Evolutionary conservation across 2,329 filamentous ascomycete genomes (phyloP), one percentile per base, ranked within the genome.

Genomic region (Xylariaceae sp.): DNA sequence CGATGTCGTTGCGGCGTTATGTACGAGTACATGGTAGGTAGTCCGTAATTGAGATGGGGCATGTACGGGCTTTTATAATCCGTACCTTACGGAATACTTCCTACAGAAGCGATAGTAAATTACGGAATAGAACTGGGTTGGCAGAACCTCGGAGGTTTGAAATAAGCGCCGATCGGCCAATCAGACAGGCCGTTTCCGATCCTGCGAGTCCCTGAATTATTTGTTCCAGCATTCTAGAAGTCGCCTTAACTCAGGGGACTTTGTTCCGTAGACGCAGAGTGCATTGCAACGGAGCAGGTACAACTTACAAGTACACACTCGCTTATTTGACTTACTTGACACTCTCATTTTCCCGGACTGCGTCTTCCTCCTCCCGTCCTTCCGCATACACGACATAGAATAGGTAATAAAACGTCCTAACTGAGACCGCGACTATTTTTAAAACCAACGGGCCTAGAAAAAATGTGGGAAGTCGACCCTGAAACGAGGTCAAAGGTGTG

Each of bases 381-480:
- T 35, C 11, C 35, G 37, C 52, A 23, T 37, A 58, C 47, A 17
- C 50, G n/a, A 17, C 44, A 51, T 55, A 56, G 47, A 62, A 49
- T 39, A 23, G 23, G 23, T 23, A 23, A 23, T 44, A 51, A 23
- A 34, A n/a, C 30, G 9, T 56, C 49, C 34, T 18, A 11, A 15
- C 37, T 17, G 30, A 17, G 39, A 2, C 42, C 17, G 39, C 11
- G 4, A 13, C 13, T 42, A 30, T 45, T 44, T n/a, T 44, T 15
- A 18, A 37, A 23, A 23, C 23, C 44, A 17, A 47, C 34, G 50
- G 42, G 35, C 4, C 23, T 23, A 23, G 23, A 53, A 35, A 34
- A 57, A 15, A 93, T 96, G 89, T 99, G 94, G 94, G 94, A 99
- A 79, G 92, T 99, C 67, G 94, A 99, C 76, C 94, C 94, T 53